Evolutionary conservation across 176 grass and related monocot genomes (phyloP).

Genomic region (Ampelocalamus luodianensis): DNA sequence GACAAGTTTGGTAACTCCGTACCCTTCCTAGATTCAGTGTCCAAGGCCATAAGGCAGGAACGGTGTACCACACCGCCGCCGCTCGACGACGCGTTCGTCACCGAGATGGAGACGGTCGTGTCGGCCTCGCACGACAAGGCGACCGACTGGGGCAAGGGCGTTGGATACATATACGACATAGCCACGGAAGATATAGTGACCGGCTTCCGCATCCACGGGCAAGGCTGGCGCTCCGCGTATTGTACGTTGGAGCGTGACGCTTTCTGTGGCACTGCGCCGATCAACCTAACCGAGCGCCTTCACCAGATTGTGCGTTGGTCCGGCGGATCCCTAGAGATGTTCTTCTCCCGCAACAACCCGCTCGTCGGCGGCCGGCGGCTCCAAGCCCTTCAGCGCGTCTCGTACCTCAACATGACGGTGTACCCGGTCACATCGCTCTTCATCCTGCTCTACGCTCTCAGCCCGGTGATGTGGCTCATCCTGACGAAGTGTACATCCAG

Average conservation of each 20-base stretch:
- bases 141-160: conserved; percentile 31
- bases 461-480: conserved; percentile 47
- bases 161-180: conserved; percentile 43
- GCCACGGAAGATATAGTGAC: conserved; percentile 51
- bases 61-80: neutral
- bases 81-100: neutral
- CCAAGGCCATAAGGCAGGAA: conserved; percentile 10
- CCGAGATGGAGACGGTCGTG: conserved; percentile 20
- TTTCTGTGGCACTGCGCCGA: conserved; percentile 38
- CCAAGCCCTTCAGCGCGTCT: neutral
- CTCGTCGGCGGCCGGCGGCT: conserved; percentile 2
- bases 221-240: conserved; percentile 51
- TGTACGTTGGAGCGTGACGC: conserved; percentile 14
- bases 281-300: conserved; percentile 52
- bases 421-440: conserved; percentile 47
- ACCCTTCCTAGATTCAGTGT: neutral
- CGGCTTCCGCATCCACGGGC: conserved; percentile 39
- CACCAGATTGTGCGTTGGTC: conserved; percentile 47
- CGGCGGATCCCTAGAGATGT: conserved; percentile 45
- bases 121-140: conserved; percentile 10
- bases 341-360: conserved; percentile 51
- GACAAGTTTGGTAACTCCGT: conserved; percentile 31
- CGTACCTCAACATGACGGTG: conserved; percentile 44
- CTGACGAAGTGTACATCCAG: conserved; percentile 33
- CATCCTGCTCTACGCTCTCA: conserved; percentile 35